These are phyloP conservation scores for Ajuga chamaepitys DNA, from an alignment of 257 asterid genomes.

Conservation along the genomic window DNA sequence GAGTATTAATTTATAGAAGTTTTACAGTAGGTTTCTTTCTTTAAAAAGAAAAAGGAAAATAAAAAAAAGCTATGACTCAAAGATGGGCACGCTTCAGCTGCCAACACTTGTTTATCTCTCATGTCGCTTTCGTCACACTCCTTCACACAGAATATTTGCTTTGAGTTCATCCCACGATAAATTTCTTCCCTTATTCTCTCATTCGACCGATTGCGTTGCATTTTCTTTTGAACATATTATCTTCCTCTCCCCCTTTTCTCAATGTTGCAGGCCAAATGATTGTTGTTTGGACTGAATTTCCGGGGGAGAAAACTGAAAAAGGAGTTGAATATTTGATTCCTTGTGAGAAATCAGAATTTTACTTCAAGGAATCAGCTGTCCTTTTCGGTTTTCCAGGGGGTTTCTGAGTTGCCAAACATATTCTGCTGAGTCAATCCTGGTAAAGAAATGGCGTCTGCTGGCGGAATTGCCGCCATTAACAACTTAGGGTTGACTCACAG, in stretches of 20 bases:
- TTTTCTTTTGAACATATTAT: background rate
- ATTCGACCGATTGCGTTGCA: background rate
- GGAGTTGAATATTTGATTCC: background rate
- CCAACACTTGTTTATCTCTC: background rate
- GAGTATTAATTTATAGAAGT: no score
- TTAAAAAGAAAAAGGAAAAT: no score
- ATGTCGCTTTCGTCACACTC: slow-evolving; percentile 30
- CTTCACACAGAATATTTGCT: slow-evolving; percentile 13
- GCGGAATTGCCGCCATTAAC: slow-evolving; percentile 34
- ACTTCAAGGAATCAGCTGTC: background rate
- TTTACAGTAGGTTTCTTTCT: no score
- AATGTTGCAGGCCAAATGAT: slow-evolving; percentile 12
- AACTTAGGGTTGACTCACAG: slow-evolving; percentile 22
- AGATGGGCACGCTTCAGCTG: slow-evolving; percentile 9
- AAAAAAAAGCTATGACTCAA: background rate
- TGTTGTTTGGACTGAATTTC: slow-evolving; percentile 4
- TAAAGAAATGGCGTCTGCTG: slow-evolving; percentile 26
- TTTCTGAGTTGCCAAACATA: background rate
- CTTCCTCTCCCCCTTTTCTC: background rate
- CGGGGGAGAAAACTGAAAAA: background rate
- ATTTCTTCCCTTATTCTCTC: background rate
- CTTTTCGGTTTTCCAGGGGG: background rate
- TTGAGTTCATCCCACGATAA: background rate
- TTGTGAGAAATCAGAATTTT: background rate
- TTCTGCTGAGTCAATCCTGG: background rate